Conservation (phyloP, 768 basidiomycete species). For the Pleurotus tuoliensis region DNA sequence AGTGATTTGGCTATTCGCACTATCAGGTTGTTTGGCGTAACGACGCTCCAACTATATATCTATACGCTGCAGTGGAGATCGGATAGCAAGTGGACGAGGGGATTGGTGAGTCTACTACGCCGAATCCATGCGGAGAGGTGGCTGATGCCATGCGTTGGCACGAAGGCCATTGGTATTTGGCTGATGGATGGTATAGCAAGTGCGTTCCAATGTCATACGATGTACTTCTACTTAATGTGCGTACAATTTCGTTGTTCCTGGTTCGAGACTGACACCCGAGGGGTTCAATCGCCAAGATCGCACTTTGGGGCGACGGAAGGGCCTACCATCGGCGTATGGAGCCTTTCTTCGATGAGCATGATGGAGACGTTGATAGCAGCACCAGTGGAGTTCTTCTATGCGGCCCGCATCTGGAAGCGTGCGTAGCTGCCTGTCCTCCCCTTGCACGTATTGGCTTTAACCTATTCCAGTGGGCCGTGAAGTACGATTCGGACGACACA, state of each 20-base stretch:
- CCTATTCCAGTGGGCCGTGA: neutral
- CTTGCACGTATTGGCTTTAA: neutral
- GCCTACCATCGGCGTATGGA: neutral
- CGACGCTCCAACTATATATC: neutral
- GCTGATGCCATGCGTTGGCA: no score
- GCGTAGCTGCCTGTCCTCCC: neutral
- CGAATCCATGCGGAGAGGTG: no score
- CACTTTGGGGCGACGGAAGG: neutral
- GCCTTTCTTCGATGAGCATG: neutral
- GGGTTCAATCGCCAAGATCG: neutral
- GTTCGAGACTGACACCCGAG: neutral
- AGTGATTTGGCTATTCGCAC: neutral
- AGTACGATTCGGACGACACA: neutral
- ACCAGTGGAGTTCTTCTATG: neutral
- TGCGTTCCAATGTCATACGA: neutral
- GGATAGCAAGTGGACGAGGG: neutral
- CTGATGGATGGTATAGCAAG: neutral
- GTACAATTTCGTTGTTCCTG: neutral
- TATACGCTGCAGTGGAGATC: neutral
- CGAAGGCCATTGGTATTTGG: neutral
- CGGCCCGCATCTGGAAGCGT: neutral
- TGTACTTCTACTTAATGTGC: neutral
- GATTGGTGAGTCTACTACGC: neutral
- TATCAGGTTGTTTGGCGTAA: neutral
- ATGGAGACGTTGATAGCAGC: neutral